A percentile compares a stretch with the other conserved stretches of the same genome.
These are phyloP conservation scores for Trichoderma citrinoviride DNA, from an alignment of 2,329 filamentous ascomycete genomes.

Conservation along the genomic window DNA sequence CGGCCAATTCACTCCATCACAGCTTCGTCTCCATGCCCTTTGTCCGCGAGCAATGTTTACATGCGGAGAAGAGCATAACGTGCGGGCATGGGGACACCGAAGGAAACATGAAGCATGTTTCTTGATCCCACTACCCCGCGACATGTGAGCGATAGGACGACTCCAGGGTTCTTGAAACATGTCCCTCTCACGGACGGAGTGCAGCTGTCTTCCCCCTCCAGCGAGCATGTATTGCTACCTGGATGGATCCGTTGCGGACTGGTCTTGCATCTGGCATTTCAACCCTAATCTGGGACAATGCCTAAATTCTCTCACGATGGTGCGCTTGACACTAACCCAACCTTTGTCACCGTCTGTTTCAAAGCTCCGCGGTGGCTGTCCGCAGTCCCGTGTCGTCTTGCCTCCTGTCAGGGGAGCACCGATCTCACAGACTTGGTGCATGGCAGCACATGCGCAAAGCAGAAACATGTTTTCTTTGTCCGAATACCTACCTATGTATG, in stretches of 20 bases:
- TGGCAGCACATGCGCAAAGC: too few relatives aligned
- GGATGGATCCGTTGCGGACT: neutral
- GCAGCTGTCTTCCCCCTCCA: neutral
- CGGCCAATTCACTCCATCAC: neutral
- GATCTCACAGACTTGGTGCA: too few relatives aligned
- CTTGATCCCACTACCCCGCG: neutral
- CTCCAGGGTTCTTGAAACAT: neutral
- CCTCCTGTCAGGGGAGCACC: neutral
- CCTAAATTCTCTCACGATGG: constrained; percentile 18
- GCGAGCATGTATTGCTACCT: constrained; percentile 20
- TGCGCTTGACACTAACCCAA: constrained; percentile 3
- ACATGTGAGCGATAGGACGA: neutral
- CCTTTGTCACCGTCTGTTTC: constrained; percentile 19
- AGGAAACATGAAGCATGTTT: neutral
- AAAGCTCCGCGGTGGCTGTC: neutral
- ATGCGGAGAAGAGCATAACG: too few relatives aligned
- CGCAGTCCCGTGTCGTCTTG: neutral
- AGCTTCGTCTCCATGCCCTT: neutral
- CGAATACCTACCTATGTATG: too few relatives aligned
- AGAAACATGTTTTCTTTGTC: too few relatives aligned
- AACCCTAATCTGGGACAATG: constrained; percentile 21
- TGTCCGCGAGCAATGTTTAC: neutral
- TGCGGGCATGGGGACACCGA: too few relatives aligned
- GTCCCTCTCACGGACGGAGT: neutral
- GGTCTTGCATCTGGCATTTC: constrained; percentile 19